phyloP scores from a whole-genome alignment of 2,329 filamentous ascomycete genomes.

The Hypoxylon sp. region DNA sequence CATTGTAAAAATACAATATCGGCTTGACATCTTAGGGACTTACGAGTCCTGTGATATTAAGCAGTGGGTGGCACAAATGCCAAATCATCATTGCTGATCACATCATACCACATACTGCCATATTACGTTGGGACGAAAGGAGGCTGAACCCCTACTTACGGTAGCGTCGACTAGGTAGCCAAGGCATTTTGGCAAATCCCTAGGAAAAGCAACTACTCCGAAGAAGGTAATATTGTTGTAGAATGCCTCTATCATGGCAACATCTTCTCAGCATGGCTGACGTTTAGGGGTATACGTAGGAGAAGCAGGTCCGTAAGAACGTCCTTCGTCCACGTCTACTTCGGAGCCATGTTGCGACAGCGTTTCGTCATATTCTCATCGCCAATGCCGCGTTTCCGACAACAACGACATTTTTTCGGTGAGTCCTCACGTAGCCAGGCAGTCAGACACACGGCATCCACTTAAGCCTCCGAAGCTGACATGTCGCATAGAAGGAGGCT shows the following conservation, averaged over 20 bases:
- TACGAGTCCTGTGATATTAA: slow-evolving; percentile 14
- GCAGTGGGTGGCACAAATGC: slow-evolving; percentile 26
- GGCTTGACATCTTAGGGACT: slow-evolving; percentile 6
- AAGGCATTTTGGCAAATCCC: slow-evolving; percentile 24
- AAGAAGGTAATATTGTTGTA: background rate
- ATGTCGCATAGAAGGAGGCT: slow-evolving; percentile 6
- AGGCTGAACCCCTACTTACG: slow-evolving; percentile 13
- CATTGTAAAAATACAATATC: slow-evolving; percentile 3
- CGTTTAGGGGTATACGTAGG: background rate
- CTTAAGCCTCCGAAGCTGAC: slow-evolving; percentile 29
- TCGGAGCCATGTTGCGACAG: slow-evolving; percentile 3
- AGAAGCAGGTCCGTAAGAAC: background rate
- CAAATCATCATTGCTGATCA: slow-evolving; percentile 32
- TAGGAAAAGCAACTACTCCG: background rate
- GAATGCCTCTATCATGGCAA: background rate
- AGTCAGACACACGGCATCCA: no score
- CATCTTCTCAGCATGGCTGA: background rate
- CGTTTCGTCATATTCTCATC: slow-evolving; percentile 17
- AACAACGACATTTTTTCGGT: slow-evolving; percentile 1
- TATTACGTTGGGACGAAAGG: slow-evolving; percentile 25
- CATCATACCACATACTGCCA: slow-evolving; percentile 9
- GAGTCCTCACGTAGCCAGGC: no score
- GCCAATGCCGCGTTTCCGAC: slow-evolving; percentile 14
- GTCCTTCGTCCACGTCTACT: slow-evolving; percentile 5
- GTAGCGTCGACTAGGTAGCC: slow-evolving; percentile 17